Base-by-base conservation (phyloP, 495 filamentous ascomycete species). In the Talaromyces thailandensis region DNA sequence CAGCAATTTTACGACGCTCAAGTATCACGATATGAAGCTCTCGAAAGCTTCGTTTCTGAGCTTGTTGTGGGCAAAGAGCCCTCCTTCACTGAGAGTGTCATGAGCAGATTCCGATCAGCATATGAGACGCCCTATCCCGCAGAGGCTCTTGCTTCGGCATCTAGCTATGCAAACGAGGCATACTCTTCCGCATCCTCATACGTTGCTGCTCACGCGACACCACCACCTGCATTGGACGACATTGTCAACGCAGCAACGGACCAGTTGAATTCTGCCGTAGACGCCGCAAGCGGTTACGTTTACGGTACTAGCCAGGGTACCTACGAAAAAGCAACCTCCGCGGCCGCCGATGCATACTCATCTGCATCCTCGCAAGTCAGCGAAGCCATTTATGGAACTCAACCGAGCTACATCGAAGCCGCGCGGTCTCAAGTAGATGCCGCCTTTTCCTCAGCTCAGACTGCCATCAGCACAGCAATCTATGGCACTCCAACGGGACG, bases 1-100 rank as follows among this genome's bases (percentile, higher is more conserved):
- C 76, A 83, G 28, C 78, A 80, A 26, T 82, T 81, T 16, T 77
- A 81, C 6, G 74, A 79, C 18, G 76, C 77, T 14, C 81, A 82
- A 2, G 75, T 73, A 18, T 72, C 79, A 2, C 88, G 89, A 58
- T 92, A 88, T 64, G 81, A 82, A 8, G 86, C 81, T n/a, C 76
- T 95, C 2, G 83, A 86, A 67, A 82, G 78, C 23, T 77, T 96
- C 1, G 80, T 96, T 14, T 87, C 86, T 12, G 91, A 96, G 66
- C 75, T 96, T 3, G 75, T 96, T 26, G 69, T 76, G 52, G 92
- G 89, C 25, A 89, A 86, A 71, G 90, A 96, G 69, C 88, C 90
- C 5, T 82, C 86, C 14, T 96, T 90, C 67, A 91, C 88, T 0
- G 90, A 96, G 65, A 89, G 87, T 62, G 87, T 93, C 0, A 82